These are phyloP conservation scores for Microsporum audouinii DNA, from an alignment of 2,329 filamentous ascomycete genomes.

Conservation along the genomic window DNA sequence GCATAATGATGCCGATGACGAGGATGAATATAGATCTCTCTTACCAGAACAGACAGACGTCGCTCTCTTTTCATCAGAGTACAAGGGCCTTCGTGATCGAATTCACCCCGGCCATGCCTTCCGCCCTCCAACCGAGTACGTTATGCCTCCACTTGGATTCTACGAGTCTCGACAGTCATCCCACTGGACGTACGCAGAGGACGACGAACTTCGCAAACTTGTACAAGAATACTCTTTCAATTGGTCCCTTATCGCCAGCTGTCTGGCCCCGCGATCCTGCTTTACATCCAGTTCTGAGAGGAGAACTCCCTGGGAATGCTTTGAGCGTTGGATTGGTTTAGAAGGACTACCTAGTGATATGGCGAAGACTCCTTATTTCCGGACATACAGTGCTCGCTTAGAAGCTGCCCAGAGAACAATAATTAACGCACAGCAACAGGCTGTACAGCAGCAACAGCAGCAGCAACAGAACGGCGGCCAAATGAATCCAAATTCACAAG, in stretches of 20 bases:
- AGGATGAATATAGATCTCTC: slow-evolving; percentile 27
- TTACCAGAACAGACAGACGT: slow-evolving; percentile 63
- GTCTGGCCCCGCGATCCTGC: slow-evolving; percentile 60
- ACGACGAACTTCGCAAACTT: slow-evolving; percentile 73
- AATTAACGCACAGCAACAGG: slow-evolving; percentile 45
- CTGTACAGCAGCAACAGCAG: slow-evolving; percentile 38
- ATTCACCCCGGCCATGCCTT: slow-evolving; percentile 88
- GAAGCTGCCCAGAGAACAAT: slow-evolving; percentile 52
- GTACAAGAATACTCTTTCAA: slow-evolving; percentile 95
- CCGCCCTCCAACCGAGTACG: slow-evolving; percentile 77
- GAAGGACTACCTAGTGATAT: slow-evolving; percentile 88
- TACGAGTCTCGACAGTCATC: slow-evolving; percentile 80
- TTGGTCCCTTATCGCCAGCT: slow-evolving; percentile 85
- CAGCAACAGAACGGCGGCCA: slow-evolving; percentile 32
- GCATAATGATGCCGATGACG: slow-evolving; percentile 42
- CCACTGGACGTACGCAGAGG: slow-evolving; percentile 82
- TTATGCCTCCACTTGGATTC: slow-evolving; percentile 81
- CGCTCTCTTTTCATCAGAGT: slow-evolving; percentile 78
- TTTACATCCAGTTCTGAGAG: slow-evolving; percentile 81
- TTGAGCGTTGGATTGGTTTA: slow-evolving; percentile 87
- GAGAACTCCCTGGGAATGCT: slow-evolving; percentile 95
- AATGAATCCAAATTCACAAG: slow-evolving; percentile 42
- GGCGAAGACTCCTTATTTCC: slow-evolving; percentile 92
- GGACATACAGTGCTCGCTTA: slow-evolving; percentile 53
- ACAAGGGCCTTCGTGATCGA: slow-evolving; percentile 78